These are phyloP conservation scores for Chloroidium sp. DNA, from an alignment of 163 green algal genomes.

Conservation along the genomic window DNA sequence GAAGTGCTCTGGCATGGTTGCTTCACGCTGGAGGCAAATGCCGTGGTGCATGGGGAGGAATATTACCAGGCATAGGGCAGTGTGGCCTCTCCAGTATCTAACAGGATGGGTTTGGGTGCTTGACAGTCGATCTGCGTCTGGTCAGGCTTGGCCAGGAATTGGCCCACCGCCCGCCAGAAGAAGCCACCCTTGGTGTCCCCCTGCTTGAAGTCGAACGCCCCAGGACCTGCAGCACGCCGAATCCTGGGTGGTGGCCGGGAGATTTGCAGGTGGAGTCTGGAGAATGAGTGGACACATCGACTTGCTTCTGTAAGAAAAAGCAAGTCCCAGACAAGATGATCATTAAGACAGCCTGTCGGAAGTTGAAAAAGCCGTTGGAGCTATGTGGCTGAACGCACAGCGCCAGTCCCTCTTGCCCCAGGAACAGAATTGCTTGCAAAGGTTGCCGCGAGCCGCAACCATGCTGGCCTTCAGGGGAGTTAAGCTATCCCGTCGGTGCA, in stretches of 20 bases:
- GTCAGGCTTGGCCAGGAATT: constrained; percentile 50
- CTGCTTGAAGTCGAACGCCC: constrained; percentile 82
- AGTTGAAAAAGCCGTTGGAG: not conserved
- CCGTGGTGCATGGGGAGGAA: too few species aligned
- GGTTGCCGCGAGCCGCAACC: too few species aligned
- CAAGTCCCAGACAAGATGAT: not conserved
- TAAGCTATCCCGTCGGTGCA: too few species aligned
- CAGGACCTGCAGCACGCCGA: constrained; percentile 46
- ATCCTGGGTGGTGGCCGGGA: too few species aligned
- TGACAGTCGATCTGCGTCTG: constrained; percentile 63
- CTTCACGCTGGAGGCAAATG: too few species aligned
- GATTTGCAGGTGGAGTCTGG: too few species aligned
- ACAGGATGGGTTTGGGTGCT: constrained; percentile 73
- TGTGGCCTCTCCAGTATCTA: constrained; percentile 57
- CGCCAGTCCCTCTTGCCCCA: too few species aligned
- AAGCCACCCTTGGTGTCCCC: constrained; percentile 56
- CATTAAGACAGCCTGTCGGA: not conserved
- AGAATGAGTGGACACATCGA: not conserved
- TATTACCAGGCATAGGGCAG: constrained; percentile 43
- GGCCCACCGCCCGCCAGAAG: constrained; percentile 63
- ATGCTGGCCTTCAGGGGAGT: too few species aligned
- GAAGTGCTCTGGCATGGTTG: too few species aligned
- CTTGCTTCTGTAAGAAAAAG: not conserved
- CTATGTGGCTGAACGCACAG: too few species aligned
- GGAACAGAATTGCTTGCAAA: too few species aligned